Evolutionary conservation across 257 asterid genomes (phyloP).

Genomic region (Gentiana macrophylla): DNA sequence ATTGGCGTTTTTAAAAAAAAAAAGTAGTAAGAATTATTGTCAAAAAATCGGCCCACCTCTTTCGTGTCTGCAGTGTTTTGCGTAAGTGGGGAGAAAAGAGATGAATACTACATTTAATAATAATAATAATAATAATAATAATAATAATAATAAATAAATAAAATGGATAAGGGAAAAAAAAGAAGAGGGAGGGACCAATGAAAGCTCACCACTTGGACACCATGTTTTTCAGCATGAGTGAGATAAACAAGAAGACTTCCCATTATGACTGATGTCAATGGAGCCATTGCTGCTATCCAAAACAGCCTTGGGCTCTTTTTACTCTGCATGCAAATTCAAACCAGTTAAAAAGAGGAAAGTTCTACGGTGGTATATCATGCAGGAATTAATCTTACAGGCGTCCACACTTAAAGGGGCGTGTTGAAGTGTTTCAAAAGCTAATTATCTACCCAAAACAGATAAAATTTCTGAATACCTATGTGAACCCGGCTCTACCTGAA

Average conservation of each 20-base stretch:
- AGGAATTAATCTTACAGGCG: too few species aligned
- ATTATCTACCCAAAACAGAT: too few species aligned
- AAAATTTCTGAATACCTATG: too few species aligned
- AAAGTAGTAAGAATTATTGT: conserved; percentile 1
- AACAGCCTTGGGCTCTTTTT: conserved; percentile 57
- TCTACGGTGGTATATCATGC: too few species aligned
- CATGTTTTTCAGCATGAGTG: conserved; percentile 86
- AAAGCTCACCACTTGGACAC: conserved; percentile 74
- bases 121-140: neutral
- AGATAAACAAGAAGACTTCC: conserved; percentile 70
- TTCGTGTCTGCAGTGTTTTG: neutral
- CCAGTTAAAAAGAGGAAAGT: too few species aligned
- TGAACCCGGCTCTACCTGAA: too few species aligned
- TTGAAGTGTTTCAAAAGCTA: too few species aligned
- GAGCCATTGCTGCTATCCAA: conserved; percentile 97
- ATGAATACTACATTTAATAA: neutral
- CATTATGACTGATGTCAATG: conserved; percentile 64
- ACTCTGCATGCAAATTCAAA: conserved; percentile 42
- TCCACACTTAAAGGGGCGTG: too few species aligned
- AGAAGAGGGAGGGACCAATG: too few species aligned
- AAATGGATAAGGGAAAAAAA: too few species aligned
- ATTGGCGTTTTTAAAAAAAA: neutral
- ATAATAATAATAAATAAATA: neutral
- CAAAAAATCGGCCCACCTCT: neutral
- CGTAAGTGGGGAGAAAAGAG: neutral